Evolutionary conservation across 106 monocot genomes (phyloP).

Genomic region (Amphibolis antarctica): DNA sequence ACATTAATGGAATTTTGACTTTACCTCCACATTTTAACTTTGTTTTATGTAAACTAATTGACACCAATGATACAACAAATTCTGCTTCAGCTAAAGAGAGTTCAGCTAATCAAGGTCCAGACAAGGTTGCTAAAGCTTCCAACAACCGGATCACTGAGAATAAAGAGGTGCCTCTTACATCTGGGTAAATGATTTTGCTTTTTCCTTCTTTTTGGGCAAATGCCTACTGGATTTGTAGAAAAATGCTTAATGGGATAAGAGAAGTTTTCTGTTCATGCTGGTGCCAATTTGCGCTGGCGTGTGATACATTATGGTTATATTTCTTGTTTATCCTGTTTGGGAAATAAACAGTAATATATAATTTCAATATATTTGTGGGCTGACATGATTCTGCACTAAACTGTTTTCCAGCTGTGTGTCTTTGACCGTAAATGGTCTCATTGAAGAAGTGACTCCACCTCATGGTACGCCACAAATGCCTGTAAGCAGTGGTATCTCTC

Average conservation of each 20-base stretch:
- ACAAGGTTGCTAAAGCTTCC: constrained; percentile 24
- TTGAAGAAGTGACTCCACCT: constrained; percentile 6
- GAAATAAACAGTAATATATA: no score
- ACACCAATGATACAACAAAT: constrained; percentile 21
- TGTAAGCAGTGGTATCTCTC: not conserved
- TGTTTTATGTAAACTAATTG: not conserved
- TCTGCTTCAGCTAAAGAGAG: constrained; percentile 35
- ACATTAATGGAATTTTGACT: no score
- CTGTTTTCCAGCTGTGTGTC: constrained; percentile 22
- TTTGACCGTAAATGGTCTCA: constrained; percentile 22
- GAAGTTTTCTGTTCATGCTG: not conserved
- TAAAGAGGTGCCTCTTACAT: constrained; percentile 18
- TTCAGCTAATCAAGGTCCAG: constrained; percentile 23
- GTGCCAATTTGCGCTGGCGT: no score
- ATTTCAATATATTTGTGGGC: no score
- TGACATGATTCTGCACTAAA: no score
- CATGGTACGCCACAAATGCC: constrained; percentile 9
- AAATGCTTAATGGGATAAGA: not conserved
- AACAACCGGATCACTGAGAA: constrained; percentile 13
- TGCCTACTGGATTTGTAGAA: not conserved
- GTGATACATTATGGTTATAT: not conserved
- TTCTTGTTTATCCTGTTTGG: not conserved
- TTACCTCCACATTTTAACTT: no score
- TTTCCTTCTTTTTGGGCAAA: not conserved
- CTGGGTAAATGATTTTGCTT: constrained; percentile 47